A percentile compares a stretch with the other conserved stretches of the same genome.
These are phyloP conservation scores for Alloteropsis semialata DNA, from an alignment of 176 grass and related monocot genomes.

Conservation along the genomic window DNA sequence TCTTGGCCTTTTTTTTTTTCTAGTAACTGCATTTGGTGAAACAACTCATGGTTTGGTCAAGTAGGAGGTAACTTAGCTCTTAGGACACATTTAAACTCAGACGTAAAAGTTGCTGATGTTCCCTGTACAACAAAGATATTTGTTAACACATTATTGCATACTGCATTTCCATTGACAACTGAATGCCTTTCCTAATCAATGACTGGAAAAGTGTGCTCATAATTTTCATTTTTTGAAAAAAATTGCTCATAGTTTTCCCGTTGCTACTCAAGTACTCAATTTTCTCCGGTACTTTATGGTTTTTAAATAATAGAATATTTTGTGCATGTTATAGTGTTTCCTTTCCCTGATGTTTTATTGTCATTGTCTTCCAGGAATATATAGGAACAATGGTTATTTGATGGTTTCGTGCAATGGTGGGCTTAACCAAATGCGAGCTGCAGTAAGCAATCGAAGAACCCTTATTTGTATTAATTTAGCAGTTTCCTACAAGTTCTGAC, in stretches of 20 bases:
- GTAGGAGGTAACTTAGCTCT: not conserved
- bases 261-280: not conserved
- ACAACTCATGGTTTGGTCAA: not conserved
- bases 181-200: not conserved
- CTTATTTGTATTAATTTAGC: not conserved
- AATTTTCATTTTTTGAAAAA: too few species aligned
- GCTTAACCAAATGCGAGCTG: constrained; percentile 97
- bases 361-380: constrained; percentile 57
- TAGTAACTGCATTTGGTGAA: not conserved
- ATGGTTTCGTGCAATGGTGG: constrained; percentile 98
- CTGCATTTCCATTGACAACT: not conserved
- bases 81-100: not conserved
- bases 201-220: not conserved
- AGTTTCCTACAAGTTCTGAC: not conserved
- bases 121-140: not conserved
- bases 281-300: not conserved
- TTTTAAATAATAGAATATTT: not conserved
- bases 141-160: not conserved
- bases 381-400: constrained; percentile 87
- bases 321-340: not conserved
- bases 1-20: not conserved
- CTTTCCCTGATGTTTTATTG: not conserved
- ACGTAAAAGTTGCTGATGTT: not conserved
- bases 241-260: not conserved
- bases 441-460: constrained; percentile 42